Conservation (phyloP, 768 basidiomycete species). For the Myochromella boudieri region DNA sequence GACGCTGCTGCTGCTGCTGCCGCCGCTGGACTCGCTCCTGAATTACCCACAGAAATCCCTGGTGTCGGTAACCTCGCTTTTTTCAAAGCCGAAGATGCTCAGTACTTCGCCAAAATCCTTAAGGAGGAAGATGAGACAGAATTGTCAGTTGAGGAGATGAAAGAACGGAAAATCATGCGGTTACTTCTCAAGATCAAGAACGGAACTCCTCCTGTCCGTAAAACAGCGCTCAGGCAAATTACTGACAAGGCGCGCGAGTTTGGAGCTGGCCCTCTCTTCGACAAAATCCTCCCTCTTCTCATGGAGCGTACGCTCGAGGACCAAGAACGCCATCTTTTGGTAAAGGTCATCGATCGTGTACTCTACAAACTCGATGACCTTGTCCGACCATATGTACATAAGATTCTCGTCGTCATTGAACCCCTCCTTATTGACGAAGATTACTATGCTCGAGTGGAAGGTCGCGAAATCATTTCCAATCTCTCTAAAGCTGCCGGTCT, state of each 20-base stretch:
- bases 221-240: constrained; percentile 96
- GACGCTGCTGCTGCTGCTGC: constrained; percentile 87
- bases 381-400: constrained; percentile 98
- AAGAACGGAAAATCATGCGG: constrained; percentile 99
- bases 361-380: constrained; percentile 99
- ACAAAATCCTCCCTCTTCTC: constrained; percentile 96
- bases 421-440: constrained; percentile 98
- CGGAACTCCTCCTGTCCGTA: constrained; percentile 96
- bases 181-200: constrained; percentile 98
- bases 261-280: constrained; percentile 96
- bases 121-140: constrained; percentile 95
- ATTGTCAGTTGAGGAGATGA: constrained; percentile 95
- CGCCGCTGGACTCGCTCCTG: constrained; percentile 88
- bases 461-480: constrained; percentile 98
- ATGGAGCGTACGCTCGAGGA: constrained; percentile 99
- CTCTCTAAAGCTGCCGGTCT: constrained; percentile 98
- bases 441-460: constrained; percentile 94
- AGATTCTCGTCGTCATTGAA: constrained; percentile 99
- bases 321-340: constrained; percentile 95
- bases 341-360: constrained; percentile 98
- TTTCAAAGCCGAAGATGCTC: constrained; percentile 97
- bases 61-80: constrained; percentile 97
- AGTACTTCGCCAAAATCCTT: constrained; percentile 95
- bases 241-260: constrained; percentile 99
- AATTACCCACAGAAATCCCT: constrained; percentile 95